These are phyloP conservation scores for Aspergillus fijiensis DNA, from an alignment of 2,329 filamentous ascomycete genomes.

Conservation along the genomic window DNA sequence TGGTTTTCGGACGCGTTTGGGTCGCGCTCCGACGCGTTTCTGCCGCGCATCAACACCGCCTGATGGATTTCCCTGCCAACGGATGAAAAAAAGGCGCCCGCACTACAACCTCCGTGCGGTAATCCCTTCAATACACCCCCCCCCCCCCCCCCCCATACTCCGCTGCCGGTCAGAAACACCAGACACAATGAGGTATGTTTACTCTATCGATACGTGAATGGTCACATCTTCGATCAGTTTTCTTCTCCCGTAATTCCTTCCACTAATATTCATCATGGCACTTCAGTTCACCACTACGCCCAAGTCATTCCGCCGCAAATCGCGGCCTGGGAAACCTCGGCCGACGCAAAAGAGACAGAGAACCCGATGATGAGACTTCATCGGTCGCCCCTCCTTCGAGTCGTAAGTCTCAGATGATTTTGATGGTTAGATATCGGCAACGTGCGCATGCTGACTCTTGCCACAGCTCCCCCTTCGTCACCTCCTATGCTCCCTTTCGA, in stretches of 20 bases:
- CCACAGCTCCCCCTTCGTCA: slow-evolving; percentile 55
- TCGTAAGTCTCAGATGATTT: slow-evolving; percentile 49
- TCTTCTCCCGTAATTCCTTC: not conserved
- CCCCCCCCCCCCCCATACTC: too few relatives aligned
- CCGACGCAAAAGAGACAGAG: slow-evolving; percentile 63
- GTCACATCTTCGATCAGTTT: not conserved
- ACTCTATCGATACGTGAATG: not conserved
- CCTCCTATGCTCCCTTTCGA: slow-evolving; percentile 57
- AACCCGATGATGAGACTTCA: slow-evolving; percentile 62
- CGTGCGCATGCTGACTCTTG: slow-evolving; percentile 14
- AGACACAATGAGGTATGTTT: slow-evolving; percentile 34
- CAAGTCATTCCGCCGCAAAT: slow-evolving; percentile 80
- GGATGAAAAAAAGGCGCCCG: slow-evolving; percentile 15
- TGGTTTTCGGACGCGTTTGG: slow-evolving; percentile 25
- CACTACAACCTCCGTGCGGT: slow-evolving; percentile 14
- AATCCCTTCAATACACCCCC: slow-evolving; percentile 8
- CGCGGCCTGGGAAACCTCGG: slow-evolving; percentile 60
- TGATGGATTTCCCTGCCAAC: slow-evolving; percentile 21
- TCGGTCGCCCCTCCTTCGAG: slow-evolving; percentile 63
- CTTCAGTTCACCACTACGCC: slow-evolving; percentile 74
- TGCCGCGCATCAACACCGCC: slow-evolving; percentile 15
- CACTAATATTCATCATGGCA: slow-evolving; percentile 1
- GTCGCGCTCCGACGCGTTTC: slow-evolving; percentile 19
- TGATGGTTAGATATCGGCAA: not conserved
- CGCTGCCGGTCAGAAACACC: slow-evolving; percentile 7